Evolutionary conservation across 2,329 filamentous ascomycete species (phyloP).

Genomic region (Xylaria sp.): DNA sequence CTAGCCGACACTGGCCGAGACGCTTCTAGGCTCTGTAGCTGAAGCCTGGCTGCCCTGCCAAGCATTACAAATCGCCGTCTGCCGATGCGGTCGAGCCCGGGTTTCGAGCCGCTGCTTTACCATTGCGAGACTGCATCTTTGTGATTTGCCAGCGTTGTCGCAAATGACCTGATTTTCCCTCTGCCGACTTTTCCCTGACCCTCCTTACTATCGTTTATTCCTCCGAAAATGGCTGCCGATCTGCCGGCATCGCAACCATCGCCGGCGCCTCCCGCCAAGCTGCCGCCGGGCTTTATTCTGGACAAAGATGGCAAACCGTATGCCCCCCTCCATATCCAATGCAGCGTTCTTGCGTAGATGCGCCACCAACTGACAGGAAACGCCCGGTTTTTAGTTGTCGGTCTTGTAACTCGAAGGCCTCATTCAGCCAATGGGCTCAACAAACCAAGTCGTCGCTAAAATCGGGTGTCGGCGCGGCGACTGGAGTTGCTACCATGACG

Average conservation of each 20-base stretch:
- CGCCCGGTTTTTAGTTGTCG: slow-evolving; percentile 66
- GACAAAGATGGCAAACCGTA: slow-evolving; percentile 88
- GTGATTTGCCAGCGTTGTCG: slow-evolving; percentile 25
- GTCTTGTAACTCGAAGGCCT: slow-evolving; percentile 72
- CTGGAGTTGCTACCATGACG: slow-evolving; percentile 49
- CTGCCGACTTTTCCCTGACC: not conserved
- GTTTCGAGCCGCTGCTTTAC: not conserved
- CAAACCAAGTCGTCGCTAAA: slow-evolving; percentile 59
- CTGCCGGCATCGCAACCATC: slow-evolving; percentile 47
- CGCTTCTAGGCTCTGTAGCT: slow-evolving; percentile 14
- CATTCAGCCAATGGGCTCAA: slow-evolving; percentile 70
- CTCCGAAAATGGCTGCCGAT: slow-evolving; percentile 52
- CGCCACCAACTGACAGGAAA: slow-evolving; percentile 17
- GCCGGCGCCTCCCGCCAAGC: slow-evolving; percentile 57
- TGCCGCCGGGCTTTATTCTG: slow-evolving; percentile 77
- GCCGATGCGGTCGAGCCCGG: slow-evolving; percentile 32
- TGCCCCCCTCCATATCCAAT: slow-evolving; percentile 35
- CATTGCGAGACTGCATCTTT: slow-evolving; percentile 15
- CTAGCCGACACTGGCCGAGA: slow-evolving; percentile 16
- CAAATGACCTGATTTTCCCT: slow-evolving; percentile 30
- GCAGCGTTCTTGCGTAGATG: not conserved
- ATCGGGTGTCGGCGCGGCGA: slow-evolving; percentile 48
- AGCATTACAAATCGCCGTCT: slow-evolving; percentile 44
- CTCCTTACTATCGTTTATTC: not conserved
- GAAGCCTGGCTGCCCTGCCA: slow-evolving; percentile 15